A percentile compares a stretch with the other conserved stretches of the same genome.
phyloP scores from a whole-genome alignment of 306 rosid species.

The Cucumis sativus region Cucumber_9930_V3 NC_026657.2:39682501-39683000 shows the following conservation, averaged over 20 bases:
- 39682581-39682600: neutral
- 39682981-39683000: neutral
- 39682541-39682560: neutral
- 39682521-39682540: neutral
- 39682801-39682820: neutral
- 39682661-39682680: no score
- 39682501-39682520: neutral
- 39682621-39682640: neutral
- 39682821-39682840: neutral
- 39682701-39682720: no score
- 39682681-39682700: no score
- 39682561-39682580: neutral
- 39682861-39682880: neutral
- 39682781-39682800: no score
- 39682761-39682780: no score
- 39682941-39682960: no score
- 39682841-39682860: neutral
- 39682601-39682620: neutral
- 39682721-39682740: no score
- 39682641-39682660: neutral
- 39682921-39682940: neutral
- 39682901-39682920: neutral
- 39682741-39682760: no score
- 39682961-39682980: neutral
- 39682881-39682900: neutral